These are phyloP conservation scores for Biscogniauxia sp. DNA, from an alignment of 2,329 filamentous ascomycete species.

Conservation along the genomic window DNA sequence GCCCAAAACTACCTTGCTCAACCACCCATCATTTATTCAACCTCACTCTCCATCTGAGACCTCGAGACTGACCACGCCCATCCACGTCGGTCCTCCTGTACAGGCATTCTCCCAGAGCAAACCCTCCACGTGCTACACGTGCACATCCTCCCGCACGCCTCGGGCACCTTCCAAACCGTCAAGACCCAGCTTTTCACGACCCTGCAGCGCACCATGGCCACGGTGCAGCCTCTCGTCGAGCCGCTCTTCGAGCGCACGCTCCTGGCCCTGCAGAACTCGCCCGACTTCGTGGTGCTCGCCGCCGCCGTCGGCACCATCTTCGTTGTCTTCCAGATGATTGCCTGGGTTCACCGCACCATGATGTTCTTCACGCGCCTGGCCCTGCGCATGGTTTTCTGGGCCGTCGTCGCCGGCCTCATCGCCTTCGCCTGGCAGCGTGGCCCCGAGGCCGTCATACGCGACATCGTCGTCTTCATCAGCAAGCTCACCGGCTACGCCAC, in stretches of 20 bases:
- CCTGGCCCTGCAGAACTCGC: conserved; percentile 36
- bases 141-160: conserved; percentile 44
- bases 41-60: not conserved
- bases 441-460: conserved; percentile 60
- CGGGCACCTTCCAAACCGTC: conserved; percentile 43
- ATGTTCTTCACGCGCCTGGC: conserved; percentile 74
- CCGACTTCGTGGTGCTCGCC: conserved; percentile 43
- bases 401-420: conserved; percentile 50
- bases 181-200: conserved; percentile 34
- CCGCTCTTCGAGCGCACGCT: conserved; percentile 42
- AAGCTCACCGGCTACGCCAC: conserved; percentile 46
- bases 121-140: conserved; percentile 43
- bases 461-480: conserved; percentile 46
- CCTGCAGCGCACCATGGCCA: conserved; percentile 20
- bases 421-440: conserved; percentile 65
- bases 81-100: not conserved
- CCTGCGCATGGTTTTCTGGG: conserved; percentile 64
- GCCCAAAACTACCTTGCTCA: not conserved
- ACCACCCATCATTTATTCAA: not conserved
- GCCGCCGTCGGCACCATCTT: conserved; percentile 55
- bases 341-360: conserved; percentile 69
- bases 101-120: conserved; percentile 44
- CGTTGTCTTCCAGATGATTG: conserved; percentile 63
- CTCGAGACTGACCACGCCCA: not conserved
- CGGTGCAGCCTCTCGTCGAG: conserved; percentile 41